phyloP scores from a whole-genome alignment of 495 filamentous ascomycete species.

The Penicillium crystallinum region DNA sequence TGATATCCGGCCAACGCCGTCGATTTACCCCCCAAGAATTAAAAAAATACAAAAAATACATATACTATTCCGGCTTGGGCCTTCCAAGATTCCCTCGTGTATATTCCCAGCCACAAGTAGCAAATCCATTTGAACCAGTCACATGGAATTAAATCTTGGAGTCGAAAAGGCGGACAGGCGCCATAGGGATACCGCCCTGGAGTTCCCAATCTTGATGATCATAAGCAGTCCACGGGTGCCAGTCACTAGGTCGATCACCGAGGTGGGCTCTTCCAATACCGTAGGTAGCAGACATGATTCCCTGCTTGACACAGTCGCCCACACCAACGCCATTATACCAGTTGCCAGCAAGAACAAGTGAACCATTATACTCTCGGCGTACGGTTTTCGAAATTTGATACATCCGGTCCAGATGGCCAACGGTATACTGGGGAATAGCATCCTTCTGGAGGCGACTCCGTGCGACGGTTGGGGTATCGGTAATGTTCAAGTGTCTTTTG shows the following conservation, averaged over 20 bases:
- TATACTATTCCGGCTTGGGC: neutral
- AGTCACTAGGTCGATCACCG: constrained; percentile 5
- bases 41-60: neutral
- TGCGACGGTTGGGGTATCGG: constrained; percentile 48
- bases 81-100: neutral
- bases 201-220: constrained; percentile 24
- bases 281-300: constrained; percentile 30
- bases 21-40: neutral
- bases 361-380: constrained; percentile 50
- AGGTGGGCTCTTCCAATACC: constrained; percentile 33
- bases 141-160: neutral
- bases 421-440: constrained; percentile 85
- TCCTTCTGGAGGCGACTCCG: constrained; percentile 61
- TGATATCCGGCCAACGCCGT: neutral
- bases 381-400: constrained; percentile 51
- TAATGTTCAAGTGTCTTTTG: constrained; percentile 67
- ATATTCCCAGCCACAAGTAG: neutral
- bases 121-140: neutral
- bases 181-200: constrained; percentile 33
- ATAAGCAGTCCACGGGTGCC: constrained; percentile 16
- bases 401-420: constrained; percentile 69
- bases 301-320: constrained; percentile 57
- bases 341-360: constrained; percentile 70
- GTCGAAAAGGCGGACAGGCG: constrained; percentile 23
- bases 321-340: constrained; percentile 65